Evolutionary conservation across 2,329 filamentous ascomycete species (phyloP).

Genomic region (Neonectria neomacrospora): DNA sequence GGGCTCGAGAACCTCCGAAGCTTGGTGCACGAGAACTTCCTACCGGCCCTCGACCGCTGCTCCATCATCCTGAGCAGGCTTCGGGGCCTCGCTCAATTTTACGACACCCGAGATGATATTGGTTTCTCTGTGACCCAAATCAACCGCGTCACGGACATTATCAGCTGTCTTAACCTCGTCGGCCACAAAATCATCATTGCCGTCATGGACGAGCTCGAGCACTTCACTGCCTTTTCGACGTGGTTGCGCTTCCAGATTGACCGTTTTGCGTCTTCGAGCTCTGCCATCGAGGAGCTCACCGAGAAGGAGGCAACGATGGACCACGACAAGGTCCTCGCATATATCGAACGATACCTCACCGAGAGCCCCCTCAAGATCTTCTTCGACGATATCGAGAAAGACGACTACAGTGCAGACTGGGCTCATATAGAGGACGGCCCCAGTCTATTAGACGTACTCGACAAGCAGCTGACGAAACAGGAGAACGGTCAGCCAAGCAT

Average conservation of each 20-base stretch:
- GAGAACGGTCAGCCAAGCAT: conserved; percentile 59
- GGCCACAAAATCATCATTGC: conserved; percentile 78
- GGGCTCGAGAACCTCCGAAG: conserved; percentile 82
- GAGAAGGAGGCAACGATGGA: conserved; percentile 84
- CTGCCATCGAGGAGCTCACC: conserved; percentile 74
- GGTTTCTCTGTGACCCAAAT: conserved; percentile 74
- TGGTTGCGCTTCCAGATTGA: conserved; percentile 91
- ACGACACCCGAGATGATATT: conserved; percentile 72
- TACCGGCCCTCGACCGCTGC: conserved; percentile 87
- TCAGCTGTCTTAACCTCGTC: conserved; percentile 80
- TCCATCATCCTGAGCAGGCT: conserved; percentile 84
- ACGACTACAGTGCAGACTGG: conserved; percentile 62
- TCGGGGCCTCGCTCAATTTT: conserved; percentile 83
- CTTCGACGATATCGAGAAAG: conserved; percentile 61
- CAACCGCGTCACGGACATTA: conserved; percentile 73
- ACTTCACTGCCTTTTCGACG: conserved; percentile 81
- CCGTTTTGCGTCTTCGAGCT: conserved; percentile 71
- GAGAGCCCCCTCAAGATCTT: conserved; percentile 73
- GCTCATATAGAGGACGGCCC: conserved; percentile 56
- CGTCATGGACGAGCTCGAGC: conserved; percentile 79
- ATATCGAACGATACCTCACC: conserved; percentile 78
- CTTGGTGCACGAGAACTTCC: conserved; percentile 85
- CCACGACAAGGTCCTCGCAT: conserved; percentile 76
- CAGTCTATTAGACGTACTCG: conserved; percentile 60
- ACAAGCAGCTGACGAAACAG: conserved; percentile 60